A percentile compares a stretch with the other conserved stretches of the same genome.
phyloP scores from a whole-genome alignment of 192 early-diverging fungal genomes.

The Rhizoclosmatium globosum region DNA sequence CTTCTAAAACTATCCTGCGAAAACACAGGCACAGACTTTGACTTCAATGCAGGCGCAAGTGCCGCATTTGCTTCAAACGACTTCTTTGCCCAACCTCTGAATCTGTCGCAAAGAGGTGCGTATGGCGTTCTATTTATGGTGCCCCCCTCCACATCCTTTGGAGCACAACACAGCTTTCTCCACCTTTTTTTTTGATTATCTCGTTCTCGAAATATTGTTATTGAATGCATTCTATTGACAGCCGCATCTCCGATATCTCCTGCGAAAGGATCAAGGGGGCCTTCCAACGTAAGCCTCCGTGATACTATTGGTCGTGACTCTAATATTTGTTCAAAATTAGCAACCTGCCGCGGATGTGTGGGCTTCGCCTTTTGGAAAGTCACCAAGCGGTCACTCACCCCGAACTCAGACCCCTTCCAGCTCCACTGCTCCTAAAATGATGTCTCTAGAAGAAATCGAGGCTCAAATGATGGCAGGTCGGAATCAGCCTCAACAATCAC shows the following conservation, averaged over 20 bases:
- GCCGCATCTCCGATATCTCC: background rate
- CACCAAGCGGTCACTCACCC: too few species aligned
- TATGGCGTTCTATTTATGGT: too few species aligned
- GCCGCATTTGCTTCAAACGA: slow-evolving; percentile 4
- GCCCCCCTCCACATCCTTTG: too few species aligned
- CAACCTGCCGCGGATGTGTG: slow-evolving; percentile 1
- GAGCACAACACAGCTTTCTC: too few species aligned
- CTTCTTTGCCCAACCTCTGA: slow-evolving; percentile 5
- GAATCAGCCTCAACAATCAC: slow-evolving; percentile 23
- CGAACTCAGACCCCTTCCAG: too few species aligned
- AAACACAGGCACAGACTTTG: slow-evolving; percentile 51
- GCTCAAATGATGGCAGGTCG: slow-evolving; percentile 32
- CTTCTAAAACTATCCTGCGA: background rate
- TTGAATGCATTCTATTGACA: too few species aligned
- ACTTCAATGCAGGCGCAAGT: slow-evolving; percentile 44
- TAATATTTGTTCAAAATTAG: background rate
- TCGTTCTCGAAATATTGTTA: too few species aligned
- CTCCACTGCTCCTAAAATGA: slow-evolving; percentile 29
- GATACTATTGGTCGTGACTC: background rate
- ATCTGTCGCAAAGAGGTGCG: too few species aligned
- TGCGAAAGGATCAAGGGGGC: background rate
- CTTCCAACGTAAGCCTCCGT: background rate
- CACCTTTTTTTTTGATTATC: too few species aligned
- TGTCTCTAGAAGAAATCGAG: slow-evolving; percentile 55
- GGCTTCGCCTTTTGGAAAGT: too few species aligned